phyloP scores from a whole-genome alignment of 2,329 filamentous ascomycete species.

The Sporothrix pseudoabietina region DNA sequence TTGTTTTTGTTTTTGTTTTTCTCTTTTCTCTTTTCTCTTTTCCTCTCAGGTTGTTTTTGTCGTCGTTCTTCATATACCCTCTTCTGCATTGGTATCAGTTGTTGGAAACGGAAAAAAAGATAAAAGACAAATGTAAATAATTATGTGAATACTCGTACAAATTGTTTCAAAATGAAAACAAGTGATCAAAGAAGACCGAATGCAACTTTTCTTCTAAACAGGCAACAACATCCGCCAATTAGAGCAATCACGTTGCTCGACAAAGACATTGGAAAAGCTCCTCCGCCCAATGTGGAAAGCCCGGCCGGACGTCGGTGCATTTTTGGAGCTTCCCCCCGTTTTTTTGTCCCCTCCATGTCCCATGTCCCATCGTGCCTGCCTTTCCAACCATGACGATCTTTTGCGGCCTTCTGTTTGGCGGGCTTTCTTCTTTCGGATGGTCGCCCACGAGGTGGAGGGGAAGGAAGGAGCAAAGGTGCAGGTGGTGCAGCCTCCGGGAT shows the following conservation, averaged over 20 bases:
- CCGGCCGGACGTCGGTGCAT: slow-evolving; percentile 25
- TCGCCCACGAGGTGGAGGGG: neutral
- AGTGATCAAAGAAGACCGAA: no score
- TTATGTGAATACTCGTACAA: neutral
- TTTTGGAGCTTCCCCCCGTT: slow-evolving; percentile 5
- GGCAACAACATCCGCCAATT: slow-evolving; percentile 3
- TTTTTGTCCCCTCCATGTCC: neutral
- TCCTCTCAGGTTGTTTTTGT: neutral
- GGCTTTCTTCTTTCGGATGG: slow-evolving; percentile 25
- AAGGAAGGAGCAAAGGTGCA: neutral
- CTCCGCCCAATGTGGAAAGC: slow-evolving; percentile 12
- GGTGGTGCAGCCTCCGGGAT: neutral
- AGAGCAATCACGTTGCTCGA: no score
- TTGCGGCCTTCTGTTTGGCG: slow-evolving; percentile 19
- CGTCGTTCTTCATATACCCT: slow-evolving; percentile 20
- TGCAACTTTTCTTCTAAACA: neutral
- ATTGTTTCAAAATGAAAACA: neutral
- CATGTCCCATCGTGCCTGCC: neutral
- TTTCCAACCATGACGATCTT: neutral
- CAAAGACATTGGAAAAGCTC: neutral
- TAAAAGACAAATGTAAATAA: slow-evolving; percentile 1
- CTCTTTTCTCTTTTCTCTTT: neutral
- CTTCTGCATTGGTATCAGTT: neutral
- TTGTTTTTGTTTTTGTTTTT: neutral
- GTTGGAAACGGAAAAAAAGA: neutral